These are phyloP conservation scores for Lasiosphaeria ovina DNA, from an alignment of 495 filamentous ascomycete genomes.

Conservation along the genomic window DNA sequence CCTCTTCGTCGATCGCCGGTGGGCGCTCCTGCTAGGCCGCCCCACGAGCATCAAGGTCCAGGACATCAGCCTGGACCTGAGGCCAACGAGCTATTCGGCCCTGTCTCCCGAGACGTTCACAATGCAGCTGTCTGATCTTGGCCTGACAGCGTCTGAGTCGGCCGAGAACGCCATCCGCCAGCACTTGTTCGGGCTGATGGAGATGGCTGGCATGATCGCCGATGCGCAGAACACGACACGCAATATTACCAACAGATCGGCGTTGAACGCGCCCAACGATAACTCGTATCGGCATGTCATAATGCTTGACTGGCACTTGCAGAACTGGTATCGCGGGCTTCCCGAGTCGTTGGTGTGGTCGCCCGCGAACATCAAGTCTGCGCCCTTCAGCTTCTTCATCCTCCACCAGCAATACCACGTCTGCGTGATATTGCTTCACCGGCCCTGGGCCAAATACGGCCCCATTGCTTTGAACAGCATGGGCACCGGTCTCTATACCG, in stretches of 20 bases:
- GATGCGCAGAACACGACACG: slow-evolving; percentile 34
- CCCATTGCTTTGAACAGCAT: slow-evolving; percentile 30
- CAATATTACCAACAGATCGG: slow-evolving; percentile 15
- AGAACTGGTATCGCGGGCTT: slow-evolving; percentile 50
- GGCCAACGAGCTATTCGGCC: slow-evolving; percentile 32
- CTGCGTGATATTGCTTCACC: slow-evolving; percentile 48
- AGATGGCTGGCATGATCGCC: slow-evolving; percentile 49
- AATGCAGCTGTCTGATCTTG: slow-evolving; percentile 6
- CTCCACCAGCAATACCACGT: slow-evolving; percentile 54
- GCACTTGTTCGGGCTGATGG: slow-evolving; percentile 50
- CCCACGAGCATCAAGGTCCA: slow-evolving; percentile 51
- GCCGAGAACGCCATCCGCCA: slow-evolving; percentile 45
- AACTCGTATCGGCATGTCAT: slow-evolving; percentile 46
- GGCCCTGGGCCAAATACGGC: slow-evolving; percentile 49
- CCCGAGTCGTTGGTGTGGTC: slow-evolving; percentile 48
- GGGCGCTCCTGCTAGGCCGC: slow-evolving; percentile 51
- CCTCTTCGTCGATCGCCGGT: slow-evolving; percentile 52
- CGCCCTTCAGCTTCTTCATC: slow-evolving; percentile 51
- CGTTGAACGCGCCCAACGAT: slow-evolving; percentile 32
- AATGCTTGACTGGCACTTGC: slow-evolving; percentile 48
- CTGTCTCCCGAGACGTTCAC: slow-evolving; percentile 20
- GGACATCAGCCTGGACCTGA: slow-evolving; percentile 46
- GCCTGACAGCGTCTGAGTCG: slow-evolving; percentile 20
- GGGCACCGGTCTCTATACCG: slow-evolving; percentile 2
- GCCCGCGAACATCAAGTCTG: slow-evolving; percentile 46